Evolutionary conservation across 164 flowering plant genomes (phyloP), one percentile per base, ranked within the genome.

Genomic region (Santalum album): DNA sequence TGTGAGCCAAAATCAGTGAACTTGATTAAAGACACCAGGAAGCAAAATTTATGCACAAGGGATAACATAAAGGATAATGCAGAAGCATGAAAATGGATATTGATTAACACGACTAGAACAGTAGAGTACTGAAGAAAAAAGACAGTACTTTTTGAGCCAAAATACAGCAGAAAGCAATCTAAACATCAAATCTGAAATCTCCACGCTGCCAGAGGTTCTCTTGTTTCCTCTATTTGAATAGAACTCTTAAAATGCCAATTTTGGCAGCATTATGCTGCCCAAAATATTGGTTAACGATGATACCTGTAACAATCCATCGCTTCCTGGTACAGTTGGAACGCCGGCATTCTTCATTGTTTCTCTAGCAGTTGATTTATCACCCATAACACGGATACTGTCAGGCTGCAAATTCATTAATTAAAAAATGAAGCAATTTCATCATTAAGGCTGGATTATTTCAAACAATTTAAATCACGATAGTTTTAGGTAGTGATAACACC

Each of bases 241-340:
- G 19, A 32, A 22, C 1, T 26, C 19, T 32, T 20, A 45, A 24
- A 19, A 43, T 19, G 36, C 25, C 7, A 44, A 12, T 14, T 18
- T n/a, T 14, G 17, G 17, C 12, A 12, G 12, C 25, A 7, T 36
- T 43, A 14, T 12, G 50, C 40, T 21, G 49, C 40, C 59, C 29
- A 0, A 14, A 35, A 0, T 14, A 25, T 22, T 16, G 42, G 45
- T 46, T 35, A 65, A 18, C 48, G 18, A 18, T 14, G 34, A 48
- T 71, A 89, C 99, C 97, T 85, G 79, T 49, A 92, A 63, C 58
- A 92, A 66, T 44, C 99, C 99, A 29, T 85, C 95, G 73, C 99
- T 92, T 65, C 99, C 99, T 15, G 99, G 99, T 24, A 92, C 99
- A 65, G 99, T 92, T 34, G 99, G 99, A 65, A 92, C 99, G 61